phyloP scores from a whole-genome alignment of 805 yeast species.

The Schizosaccharomyces osmophilus region DNA sequence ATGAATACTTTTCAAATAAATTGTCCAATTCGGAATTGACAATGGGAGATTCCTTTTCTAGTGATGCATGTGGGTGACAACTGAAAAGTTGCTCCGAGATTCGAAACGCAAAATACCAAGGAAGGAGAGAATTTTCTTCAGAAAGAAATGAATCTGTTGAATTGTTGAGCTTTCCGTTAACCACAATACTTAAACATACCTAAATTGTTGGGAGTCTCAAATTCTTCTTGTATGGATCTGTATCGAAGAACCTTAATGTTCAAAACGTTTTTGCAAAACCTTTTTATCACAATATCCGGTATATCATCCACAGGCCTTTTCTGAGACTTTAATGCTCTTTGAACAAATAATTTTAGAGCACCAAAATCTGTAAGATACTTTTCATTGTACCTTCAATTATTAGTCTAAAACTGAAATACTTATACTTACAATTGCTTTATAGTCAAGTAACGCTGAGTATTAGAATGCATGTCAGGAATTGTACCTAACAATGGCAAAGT shows the following conservation, averaged over 20 bases:
- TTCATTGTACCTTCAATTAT: conserved; percentile 18
- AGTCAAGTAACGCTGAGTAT: conserved; percentile 33
- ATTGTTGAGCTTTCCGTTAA: neutral
- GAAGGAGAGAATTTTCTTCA: neutral
- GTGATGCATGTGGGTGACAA: neutral
- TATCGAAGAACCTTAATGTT: conserved; percentile 28
- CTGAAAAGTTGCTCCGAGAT: neutral
- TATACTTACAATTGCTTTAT: conserved; percentile 22
- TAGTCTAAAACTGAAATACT: neutral
- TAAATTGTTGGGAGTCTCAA: conserved; percentile 2
- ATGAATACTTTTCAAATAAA: neutral
- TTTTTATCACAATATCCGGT: conserved; percentile 16
- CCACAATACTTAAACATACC: conserved; percentile 2
- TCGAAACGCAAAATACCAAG: conserved; percentile 2
- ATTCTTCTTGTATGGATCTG: conserved; percentile 8
- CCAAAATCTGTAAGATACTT: conserved; percentile 30
- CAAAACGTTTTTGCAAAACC: conserved; percentile 40
- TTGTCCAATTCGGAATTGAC: neutral
- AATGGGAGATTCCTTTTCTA: neutral
- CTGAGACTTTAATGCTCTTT: conserved; percentile 10
- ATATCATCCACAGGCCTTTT: conserved; percentile 15
- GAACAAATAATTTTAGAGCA: conserved; percentile 17
- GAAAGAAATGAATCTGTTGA: neutral
- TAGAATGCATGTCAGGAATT: conserved; percentile 75
- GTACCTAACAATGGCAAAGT: conserved; percentile 47